Evolutionary conservation across 1,284 basidiomycete species (phyloP).

Genomic region (Cutaneotrichosporon dermatis): DNA sequence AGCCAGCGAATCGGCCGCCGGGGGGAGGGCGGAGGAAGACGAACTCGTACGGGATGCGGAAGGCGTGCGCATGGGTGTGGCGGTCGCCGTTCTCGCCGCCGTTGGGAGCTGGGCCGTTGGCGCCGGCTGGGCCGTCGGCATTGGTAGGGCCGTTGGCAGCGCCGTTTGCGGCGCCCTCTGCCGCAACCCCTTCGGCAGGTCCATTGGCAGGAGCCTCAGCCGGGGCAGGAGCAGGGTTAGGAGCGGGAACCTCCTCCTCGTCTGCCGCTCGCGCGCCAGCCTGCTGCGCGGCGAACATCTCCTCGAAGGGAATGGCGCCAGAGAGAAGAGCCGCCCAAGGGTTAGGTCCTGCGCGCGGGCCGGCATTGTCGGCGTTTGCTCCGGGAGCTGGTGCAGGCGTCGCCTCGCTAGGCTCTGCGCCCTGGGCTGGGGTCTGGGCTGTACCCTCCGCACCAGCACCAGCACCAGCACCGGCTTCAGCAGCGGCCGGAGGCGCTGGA

Average conservation of each 20-base stretch:
- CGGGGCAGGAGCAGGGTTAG: not conserved
- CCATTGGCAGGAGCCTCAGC: not conserved
- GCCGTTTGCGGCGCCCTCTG: not conserved
- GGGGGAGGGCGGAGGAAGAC: slow-evolving; percentile 6
- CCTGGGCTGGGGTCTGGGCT: not conserved
- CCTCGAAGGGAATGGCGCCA: not conserved
- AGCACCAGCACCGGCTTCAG: no score
- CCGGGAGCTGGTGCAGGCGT: not conserved
- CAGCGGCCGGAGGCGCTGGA: no score
- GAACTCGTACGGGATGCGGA: slow-evolving; percentile 11
- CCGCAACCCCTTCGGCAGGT: not conserved
- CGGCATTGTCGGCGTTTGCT: not conserved
- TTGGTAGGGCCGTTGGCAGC: no score
- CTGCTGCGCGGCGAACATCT: not conserved
- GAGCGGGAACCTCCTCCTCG: not conserved
- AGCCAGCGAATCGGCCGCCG: not conserved
- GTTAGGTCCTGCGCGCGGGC: not conserved
- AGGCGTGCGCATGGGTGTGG: not conserved
- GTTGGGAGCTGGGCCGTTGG: not conserved
- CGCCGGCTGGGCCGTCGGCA: no score
- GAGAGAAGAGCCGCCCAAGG: not conserved
- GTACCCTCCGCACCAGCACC: not conserved
- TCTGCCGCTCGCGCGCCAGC: not conserved
- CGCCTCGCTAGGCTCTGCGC: not conserved
- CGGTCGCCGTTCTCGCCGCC: not conserved